Evolutionary conservation across 2,329 filamentous ascomycete genomes (phyloP), one percentile per base, ranked within the genome.

Genomic region (Alternaria metachromatica): DNA sequence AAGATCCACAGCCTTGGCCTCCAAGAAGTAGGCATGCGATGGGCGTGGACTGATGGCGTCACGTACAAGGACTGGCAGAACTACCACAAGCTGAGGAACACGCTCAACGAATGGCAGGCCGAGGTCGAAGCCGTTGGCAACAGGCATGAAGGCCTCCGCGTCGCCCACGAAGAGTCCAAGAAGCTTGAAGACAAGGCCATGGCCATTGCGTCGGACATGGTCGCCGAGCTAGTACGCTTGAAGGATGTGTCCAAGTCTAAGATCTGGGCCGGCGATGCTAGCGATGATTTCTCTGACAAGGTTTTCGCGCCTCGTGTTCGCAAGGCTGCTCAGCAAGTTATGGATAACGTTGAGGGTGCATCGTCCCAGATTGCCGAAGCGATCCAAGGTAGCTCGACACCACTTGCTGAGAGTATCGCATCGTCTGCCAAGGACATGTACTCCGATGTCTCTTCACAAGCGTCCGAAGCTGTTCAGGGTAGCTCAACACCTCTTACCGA

Each of bases 31-130:
- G 94, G 94, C 60, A 95, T 96, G 89, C 87, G 83, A 63, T 99
- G 96, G 94, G 94, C 95, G 12, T 97, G 93, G 90, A 96, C 94
- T 82, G 94, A 98, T 62, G 93, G 93, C 30, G 88, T 99, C 65
- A 97, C 95, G 2, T 97, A 99, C 85, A 94, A 96, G 79, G 94
- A 99, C 79, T 99, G 96, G 96, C 89, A 91, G 63, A 96, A 95
- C 78, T 99, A 97, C 76, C 94, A 98, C 78, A 89, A 92, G 63
- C 85, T 99, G 62, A 96, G 92, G 82, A 88, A 87, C 58, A 90
- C 92, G 12, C 92, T 97, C 56, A 90, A 91, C 51, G 89, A 93
- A 73, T 97, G 95, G 94, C 91, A 92, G 59, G 85, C 88, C 37
- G 92, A 96, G 70, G 89, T 99, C 51, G 90, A 93, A 76, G 85